These are phyloP conservation scores for Pseudogymnoascus sp. DNA, from an alignment of 2,329 filamentous ascomycete species.

Conservation along the genomic window DNA sequence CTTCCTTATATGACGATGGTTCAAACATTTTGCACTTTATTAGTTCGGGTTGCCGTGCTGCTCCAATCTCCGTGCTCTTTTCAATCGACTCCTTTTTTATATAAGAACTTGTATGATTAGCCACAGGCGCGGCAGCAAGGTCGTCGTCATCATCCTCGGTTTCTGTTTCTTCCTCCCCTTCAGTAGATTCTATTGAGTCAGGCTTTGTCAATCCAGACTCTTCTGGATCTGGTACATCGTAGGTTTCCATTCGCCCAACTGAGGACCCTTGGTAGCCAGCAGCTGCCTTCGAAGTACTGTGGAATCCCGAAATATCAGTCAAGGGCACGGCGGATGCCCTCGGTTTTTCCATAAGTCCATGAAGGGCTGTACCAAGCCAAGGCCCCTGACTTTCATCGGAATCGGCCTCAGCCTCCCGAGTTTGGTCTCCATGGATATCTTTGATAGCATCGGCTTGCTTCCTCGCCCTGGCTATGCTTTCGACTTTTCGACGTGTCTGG, in stretches of 20 bases:
- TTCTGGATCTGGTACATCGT: background rate
- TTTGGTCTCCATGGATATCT: conserved; percentile 18
- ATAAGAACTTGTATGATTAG: conserved; percentile 7
- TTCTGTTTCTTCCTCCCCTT: conserved; percentile 13
- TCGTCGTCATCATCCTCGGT: conserved; percentile 24
- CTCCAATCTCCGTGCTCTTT: conserved; percentile 3
- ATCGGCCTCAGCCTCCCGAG: conserved; percentile 17
- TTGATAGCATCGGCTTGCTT: conserved; percentile 31
- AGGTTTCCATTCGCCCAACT: conserved; percentile 25
- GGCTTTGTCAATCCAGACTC: background rate
- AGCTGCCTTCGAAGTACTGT: conserved; percentile 10
- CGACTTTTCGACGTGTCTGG: conserved; percentile 23
- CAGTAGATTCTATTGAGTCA: background rate
- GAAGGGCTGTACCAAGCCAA: conserved; percentile 34
- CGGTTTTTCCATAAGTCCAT: conserved; percentile 38
- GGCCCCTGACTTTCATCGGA: conserved; percentile 29
- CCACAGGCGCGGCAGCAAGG: conserved; percentile 18
- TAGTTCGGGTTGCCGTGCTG: conserved; percentile 21
- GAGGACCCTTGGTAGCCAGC: background rate
- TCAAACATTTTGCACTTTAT: conserved; percentile 13
- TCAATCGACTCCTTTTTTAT: background rate
- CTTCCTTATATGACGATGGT: background rate
- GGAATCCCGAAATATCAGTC: background rate
- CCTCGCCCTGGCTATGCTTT: conserved; percentile 30
- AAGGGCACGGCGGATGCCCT: conserved; percentile 12